Evolutionary conservation across 768 basidiomycete species (phyloP).

Genomic region (Hirschioporus abietinus): DNA sequence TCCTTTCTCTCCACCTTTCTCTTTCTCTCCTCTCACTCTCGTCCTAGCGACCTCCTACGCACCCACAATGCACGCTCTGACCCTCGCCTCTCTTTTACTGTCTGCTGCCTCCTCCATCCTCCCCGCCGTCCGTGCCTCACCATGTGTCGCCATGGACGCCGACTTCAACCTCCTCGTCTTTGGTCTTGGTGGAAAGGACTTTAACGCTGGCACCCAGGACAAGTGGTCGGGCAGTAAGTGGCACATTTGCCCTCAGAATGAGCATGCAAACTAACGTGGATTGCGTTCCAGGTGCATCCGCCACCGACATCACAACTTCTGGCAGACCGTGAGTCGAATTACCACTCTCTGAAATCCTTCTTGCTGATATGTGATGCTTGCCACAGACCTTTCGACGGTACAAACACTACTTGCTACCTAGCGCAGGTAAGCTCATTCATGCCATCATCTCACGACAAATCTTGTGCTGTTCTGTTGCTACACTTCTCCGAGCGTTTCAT

Average conservation of each 20-base stretch:
- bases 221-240: constrained; percentile 56
- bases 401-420: constrained; percentile 65
- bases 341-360: neutral
- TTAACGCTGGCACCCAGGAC: constrained; percentile 66
- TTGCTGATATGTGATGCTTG: constrained; percentile 7
- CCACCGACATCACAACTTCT: constrained; percentile 63
- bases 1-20: neutral
- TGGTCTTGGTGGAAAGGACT: constrained; percentile 80
- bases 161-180: constrained; percentile 84
- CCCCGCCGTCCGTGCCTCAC: constrained; percentile 31
- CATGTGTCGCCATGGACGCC: constrained; percentile 77
- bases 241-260: neutral
- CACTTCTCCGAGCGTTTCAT: neutral
- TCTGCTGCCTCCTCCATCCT: constrained; percentile 27
- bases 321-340: constrained; percentile 66
- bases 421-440: constrained; percentile 44
- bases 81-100: constrained; percentile 50
- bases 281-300: constrained; percentile 11
- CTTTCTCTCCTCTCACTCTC: constrained; percentile 2
- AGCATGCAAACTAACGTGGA: constrained; percentile 1
- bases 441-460: constrained; percentile 2
- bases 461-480: neutral
- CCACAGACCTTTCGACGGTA: constrained; percentile 57
- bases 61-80: constrained; percentile 32
- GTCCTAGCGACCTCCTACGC: constrained; percentile 8